Conservation (phyloP, 495 filamentous ascomycete species). For the Aspergillus sclerotiicarbonarius region DNA sequence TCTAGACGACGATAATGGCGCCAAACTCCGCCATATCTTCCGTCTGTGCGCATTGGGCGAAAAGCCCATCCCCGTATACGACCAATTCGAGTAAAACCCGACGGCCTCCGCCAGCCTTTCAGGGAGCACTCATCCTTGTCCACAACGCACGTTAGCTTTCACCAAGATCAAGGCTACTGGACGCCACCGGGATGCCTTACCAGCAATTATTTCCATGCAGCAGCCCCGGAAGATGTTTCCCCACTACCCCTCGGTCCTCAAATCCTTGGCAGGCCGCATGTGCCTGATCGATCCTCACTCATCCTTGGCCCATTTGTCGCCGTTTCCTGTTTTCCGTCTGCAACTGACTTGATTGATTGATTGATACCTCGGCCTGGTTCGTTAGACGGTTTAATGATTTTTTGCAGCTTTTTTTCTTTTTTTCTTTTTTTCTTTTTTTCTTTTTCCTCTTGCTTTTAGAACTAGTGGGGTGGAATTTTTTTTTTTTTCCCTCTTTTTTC, state of each 20-base stretch:
- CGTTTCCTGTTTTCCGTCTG: background rate
- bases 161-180: background rate
- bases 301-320: conserved; percentile 6
- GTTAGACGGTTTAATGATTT: conserved; percentile 23
- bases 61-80: conserved; percentile 51
- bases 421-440: conserved; percentile 7
- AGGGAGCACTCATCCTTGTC: background rate
- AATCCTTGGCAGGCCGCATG: conserved; percentile 8
- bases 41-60: conserved; percentile 51
- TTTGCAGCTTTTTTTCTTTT: conserved; percentile 5
- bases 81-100: conserved; percentile 35
- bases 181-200: background rate
- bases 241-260: background rate
- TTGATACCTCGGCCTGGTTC: conserved; percentile 23
- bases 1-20: conserved; percentile 45
- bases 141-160: background rate
- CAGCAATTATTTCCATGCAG: background rate
- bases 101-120: too few relatives aligned
- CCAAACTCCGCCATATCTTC: conserved; percentile 52
- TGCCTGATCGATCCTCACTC: conserved; percentile 2
- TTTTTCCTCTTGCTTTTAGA: conserved; percentile 5
- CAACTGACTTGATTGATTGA: conserved; percentile 11
- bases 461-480: background rate
- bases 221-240: background rate
- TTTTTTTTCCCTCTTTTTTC: conserved; percentile 1